These are phyloP conservation scores for Candida tammaniensis DNA, from an alignment of 805 yeast genomes.

Conservation along the genomic window DNA sequence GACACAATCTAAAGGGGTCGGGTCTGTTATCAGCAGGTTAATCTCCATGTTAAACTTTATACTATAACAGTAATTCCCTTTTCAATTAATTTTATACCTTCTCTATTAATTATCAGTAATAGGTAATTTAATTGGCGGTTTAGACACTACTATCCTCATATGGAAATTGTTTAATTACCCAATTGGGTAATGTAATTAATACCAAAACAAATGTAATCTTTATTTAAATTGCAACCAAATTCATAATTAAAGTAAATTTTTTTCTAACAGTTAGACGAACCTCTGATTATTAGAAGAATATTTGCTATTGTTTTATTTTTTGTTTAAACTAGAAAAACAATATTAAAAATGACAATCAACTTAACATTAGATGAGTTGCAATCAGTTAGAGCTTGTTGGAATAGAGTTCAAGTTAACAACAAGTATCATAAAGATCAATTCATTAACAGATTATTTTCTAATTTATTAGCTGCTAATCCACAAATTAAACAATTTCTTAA, in stretches of 20 bases:
- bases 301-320: constrained; percentile 1
- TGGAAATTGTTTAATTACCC: constrained; percentile 6
- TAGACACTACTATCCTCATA: constrained; percentile 3
- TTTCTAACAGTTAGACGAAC: too few relatives aligned
- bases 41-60: too few relatives aligned
- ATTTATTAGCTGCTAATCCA: constrained; percentile 31
- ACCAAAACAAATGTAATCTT: constrained; percentile 2
- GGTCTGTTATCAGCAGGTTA: too few relatives aligned
- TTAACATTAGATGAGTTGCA: constrained; percentile 11
- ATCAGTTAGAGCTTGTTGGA: constrained; percentile 32
- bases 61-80: too few relatives aligned
- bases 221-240: constrained; percentile 7
- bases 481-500: constrained; percentile 21
- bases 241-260: neutral
- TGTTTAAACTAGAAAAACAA: neutral
- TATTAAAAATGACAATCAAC: constrained; percentile 11
- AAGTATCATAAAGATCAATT: constrained; percentile 30
- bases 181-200: constrained; percentile 7
- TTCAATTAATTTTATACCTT: too few relatives aligned
- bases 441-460: constrained; percentile 28
- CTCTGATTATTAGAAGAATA: too few relatives aligned
- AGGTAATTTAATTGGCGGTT: constrained; percentile 4
- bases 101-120: too few relatives aligned
- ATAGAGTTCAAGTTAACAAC: constrained; percentile 24
- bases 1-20: too few relatives aligned